Base-by-base conservation (phyloP, 352 stramenopile species). In the Phytophthora foliorum region DNA sequence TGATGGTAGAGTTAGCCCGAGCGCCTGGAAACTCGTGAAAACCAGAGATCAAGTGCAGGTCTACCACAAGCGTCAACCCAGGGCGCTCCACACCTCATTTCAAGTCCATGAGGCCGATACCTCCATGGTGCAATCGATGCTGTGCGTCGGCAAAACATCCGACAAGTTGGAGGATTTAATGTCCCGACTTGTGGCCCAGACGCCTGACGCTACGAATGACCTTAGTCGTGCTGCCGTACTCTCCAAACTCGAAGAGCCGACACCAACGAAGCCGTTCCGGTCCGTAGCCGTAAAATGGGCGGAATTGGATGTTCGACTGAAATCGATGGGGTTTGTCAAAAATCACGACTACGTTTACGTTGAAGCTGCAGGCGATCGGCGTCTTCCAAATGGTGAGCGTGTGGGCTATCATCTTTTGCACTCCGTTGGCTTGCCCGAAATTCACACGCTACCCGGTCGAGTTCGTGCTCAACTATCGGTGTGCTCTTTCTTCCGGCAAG, bases 391-490 rank as follows among this genome's bases (percentile, higher is more conserved):
- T 9, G 77, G 72, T 4, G 72, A 82, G n/a, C 63, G 68, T 13
- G 25, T 88, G 2, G 74, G 77, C 7, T 89, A 77, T 51, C 82
- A 89, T 25, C 29, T 91, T 3, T 59, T 84, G 36, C 80, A 89
- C 67, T 88, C 78, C 25, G 64, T 89, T 14, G 60, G 75, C 16
- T 75, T 90, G 41, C 54, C 63, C 3, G 45, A 74, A 55, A 72
- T 70, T 7, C 45, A 56, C 0, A 38, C 38, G 1, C 51, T 74
- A 6, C 31, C 57, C 14, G 50, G 48, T 48, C 57, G 66, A 25
- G 49, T 79, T 42, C 78, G 81, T 5, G 75, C 67, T 31, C 72
- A 78, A 11, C 24, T 74, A 6, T 81, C 74, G 5, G 53, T 74
- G 25, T 82, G 74, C 24, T 72, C 60, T 2, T 68, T 82, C 32